These are phyloP conservation scores for Marasmius tenuissimus DNA, from an alignment of 1,284 basidiomycete species.

Conservation along the genomic window DNA sequence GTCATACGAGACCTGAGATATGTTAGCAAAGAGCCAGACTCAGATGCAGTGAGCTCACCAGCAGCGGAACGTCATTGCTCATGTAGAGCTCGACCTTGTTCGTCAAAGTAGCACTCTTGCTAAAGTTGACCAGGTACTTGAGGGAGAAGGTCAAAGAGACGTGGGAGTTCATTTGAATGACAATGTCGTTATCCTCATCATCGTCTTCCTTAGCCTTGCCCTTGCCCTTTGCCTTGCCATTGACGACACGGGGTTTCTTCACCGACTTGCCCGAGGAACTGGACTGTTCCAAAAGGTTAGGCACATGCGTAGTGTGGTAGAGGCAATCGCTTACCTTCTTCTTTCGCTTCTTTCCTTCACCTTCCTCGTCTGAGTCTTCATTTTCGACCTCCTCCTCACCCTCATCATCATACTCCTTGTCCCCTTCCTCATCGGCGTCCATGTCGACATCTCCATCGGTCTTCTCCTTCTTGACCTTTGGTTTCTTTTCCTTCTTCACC, in stretches of 20 bases:
- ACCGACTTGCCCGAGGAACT: constrained; percentile 6
- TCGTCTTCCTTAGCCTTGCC: constrained; percentile 52
- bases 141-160: constrained; percentile 95
- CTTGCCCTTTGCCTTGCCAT: constrained; percentile 41
- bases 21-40: not conserved
- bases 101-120: constrained; percentile 85
- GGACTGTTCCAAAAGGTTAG: constrained; percentile 1
- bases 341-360: constrained; percentile 63
- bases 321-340: constrained; percentile 51
- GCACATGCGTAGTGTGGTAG: not conserved
- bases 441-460: constrained; percentile 43
- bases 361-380: constrained; percentile 47
- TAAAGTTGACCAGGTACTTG: constrained; percentile 97
- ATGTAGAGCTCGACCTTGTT: constrained; percentile 80
- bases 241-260: constrained; percentile 11
- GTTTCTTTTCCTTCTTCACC: constrained; percentile 40
- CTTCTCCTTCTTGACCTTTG: constrained; percentile 48
- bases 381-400: constrained; percentile 56
- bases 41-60: constrained; percentile 49
- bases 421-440: constrained; percentile 53
- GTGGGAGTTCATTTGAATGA: constrained; percentile 87
- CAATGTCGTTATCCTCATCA: constrained; percentile 53
- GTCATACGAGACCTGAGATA: constrained; percentile 74
- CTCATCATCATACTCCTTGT: constrained; percentile 46
- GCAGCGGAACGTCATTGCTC: constrained; percentile 88